A percentile compares a stretch with the other conserved stretches of the same genome.
These are phyloP conservation scores for Paracamarosporium sp. DNA, from an alignment of 2,329 filamentous ascomycete species.

Conservation along the genomic window DNA sequence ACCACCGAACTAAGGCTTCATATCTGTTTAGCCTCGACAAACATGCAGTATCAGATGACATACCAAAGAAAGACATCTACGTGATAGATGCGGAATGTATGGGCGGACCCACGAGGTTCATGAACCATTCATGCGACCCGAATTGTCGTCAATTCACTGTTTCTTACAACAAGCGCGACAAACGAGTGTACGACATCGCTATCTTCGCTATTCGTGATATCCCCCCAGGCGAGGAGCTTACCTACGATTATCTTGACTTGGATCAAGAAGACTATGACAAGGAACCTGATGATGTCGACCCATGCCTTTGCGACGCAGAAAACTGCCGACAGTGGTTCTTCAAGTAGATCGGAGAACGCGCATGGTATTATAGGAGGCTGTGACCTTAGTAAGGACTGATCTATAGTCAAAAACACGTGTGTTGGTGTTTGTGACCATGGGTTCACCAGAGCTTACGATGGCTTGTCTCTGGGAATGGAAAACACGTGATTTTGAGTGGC, in stretches of 20 bases:
- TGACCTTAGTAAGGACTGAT: too few relatives aligned
- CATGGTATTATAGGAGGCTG: too few relatives aligned
- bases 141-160: slow-evolving; percentile 82
- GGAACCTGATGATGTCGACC: slow-evolving; percentile 49
- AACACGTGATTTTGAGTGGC: too few relatives aligned
- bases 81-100: slow-evolving; percentile 73
- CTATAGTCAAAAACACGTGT: too few relatives aligned
- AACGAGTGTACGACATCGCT: slow-evolving; percentile 76
- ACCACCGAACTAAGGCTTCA: slow-evolving; percentile 66
- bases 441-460: too few relatives aligned
- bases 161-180: slow-evolving; percentile 77
- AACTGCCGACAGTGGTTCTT: slow-evolving; percentile 75
- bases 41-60: slow-evolving; percentile 67
- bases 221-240: slow-evolving; percentile 70
- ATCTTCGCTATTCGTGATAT: slow-evolving; percentile 77
- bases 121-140: slow-evolving; percentile 82
- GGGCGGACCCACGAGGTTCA: slow-evolving; percentile 80
- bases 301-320: slow-evolving; percentile 64
- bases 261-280: slow-evolving; percentile 50
- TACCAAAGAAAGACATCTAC: slow-evolving; percentile 52
- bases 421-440: too few relatives aligned
- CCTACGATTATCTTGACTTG: slow-evolving; percentile 80
- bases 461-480: too few relatives aligned
- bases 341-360: too few relatives aligned
- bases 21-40: slow-evolving; percentile 79